Conservation (phyloP, 176 grass and related monocot genomes). For the Musa beccarii region DNA sequence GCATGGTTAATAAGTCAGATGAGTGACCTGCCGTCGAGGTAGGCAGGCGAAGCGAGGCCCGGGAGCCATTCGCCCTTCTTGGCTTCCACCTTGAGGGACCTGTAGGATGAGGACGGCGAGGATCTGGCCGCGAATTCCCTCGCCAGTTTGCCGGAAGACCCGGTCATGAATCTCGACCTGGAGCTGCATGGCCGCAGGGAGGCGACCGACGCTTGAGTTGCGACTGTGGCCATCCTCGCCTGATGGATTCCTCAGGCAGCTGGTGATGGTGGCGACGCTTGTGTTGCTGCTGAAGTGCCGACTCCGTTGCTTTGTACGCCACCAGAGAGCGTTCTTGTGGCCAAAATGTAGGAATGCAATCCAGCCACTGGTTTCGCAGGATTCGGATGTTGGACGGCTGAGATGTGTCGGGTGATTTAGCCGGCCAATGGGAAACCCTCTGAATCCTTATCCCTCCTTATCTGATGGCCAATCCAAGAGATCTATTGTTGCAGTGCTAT, state of each 20-base stretch:
- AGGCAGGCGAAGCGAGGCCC: conserved; percentile 54
- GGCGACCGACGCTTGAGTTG: conserved; percentile 11
- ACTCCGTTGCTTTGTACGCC: neutral
- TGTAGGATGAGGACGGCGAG: conserved; percentile 17
- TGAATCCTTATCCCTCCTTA: conserved; percentile 38
- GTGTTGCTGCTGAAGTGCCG: neutral
- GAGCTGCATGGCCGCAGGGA: conserved; percentile 12
- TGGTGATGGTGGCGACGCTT: neutral
- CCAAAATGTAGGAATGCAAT: conserved; percentile 9
- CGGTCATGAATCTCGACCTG: conserved; percentile 11
- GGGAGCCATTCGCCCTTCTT: conserved; percentile 82
- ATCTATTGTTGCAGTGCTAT: neutral
- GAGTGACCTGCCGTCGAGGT: conserved; percentile 54
- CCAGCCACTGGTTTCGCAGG: neutral
- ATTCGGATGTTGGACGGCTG: neutral
- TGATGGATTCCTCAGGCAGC: neutral
- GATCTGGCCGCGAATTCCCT: conserved; percentile 2
- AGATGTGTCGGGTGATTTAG: neutral
- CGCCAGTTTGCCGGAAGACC: neutral
- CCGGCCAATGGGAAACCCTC: neutral
- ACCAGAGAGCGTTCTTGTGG: conserved; percentile 17
- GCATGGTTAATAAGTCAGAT: neutral
- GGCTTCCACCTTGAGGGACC: conserved; percentile 48
- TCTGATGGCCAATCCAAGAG: conserved; percentile 27
- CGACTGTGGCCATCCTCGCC: neutral